phyloP scores from a whole-genome alignment of 2,329 filamentous ascomycete species.

The Colletotrichum costaricense region DNA sequence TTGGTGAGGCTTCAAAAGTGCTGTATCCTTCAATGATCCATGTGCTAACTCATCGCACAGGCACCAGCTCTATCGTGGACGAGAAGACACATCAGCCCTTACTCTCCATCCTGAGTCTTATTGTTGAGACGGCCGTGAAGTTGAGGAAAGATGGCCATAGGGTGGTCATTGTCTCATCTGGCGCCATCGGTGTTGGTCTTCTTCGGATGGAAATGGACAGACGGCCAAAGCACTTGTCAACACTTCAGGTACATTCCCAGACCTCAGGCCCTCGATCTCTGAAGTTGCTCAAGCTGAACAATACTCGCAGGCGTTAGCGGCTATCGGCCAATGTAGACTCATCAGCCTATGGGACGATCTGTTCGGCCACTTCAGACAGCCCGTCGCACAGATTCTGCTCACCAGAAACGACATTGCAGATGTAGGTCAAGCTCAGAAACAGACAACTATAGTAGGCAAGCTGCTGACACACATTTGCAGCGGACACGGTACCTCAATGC shows the following conservation, averaged over 20 bases:
- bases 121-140: constrained; percentile 92
- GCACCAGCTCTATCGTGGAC: constrained; percentile 98
- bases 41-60: constrained; percentile 57
- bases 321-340: constrained; percentile 94
- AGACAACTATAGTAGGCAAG: not conserved
- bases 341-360: constrained; percentile 96
- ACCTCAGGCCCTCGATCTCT: not conserved
- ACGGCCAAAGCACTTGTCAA: constrained; percentile 89
- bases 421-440: constrained; percentile 59
- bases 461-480: constrained; percentile 51
- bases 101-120: constrained; percentile 88
- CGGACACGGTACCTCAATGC: constrained; percentile 96
- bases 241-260: constrained; percentile 74
- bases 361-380: constrained; percentile 88
- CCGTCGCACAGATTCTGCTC: constrained; percentile 92
- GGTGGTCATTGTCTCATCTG: constrained; percentile 96
- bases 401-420: constrained; percentile 97
- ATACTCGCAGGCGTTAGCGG: constrained; percentile 78
- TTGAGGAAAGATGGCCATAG: constrained; percentile 91
- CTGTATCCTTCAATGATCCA: not conserved
- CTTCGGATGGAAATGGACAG: constrained; percentile 89
- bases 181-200: constrained; percentile 94
- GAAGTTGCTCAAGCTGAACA: constrained; percentile 5
- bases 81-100: constrained; percentile 95
- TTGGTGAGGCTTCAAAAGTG: constrained; percentile 68